phyloP scores from a whole-genome alignment of 768 basidiomycete species.

The Lentinus brumalis region DNA sequence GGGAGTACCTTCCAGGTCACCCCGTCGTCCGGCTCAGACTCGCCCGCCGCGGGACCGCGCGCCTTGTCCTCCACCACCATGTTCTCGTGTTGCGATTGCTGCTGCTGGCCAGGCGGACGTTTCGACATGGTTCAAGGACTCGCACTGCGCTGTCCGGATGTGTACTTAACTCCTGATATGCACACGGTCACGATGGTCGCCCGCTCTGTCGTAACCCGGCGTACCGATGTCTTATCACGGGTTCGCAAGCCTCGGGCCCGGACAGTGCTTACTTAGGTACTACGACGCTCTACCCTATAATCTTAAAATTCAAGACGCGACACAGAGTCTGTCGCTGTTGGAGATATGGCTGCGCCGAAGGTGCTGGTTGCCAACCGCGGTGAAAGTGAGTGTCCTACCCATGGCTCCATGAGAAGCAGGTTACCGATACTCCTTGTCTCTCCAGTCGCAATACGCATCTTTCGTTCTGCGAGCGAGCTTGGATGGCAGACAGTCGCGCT shows the following conservation, averaged over 20 bases:
- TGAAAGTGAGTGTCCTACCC: conserved; percentile 32
- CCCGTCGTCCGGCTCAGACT: conserved; percentile 11
- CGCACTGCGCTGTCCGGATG: background rate
- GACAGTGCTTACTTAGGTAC: background rate
- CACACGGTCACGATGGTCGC: conserved; percentile 7
- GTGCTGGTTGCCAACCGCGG: conserved; percentile 39
- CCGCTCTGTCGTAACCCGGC: background rate
- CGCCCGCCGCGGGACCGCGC: background rate
- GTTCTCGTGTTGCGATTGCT: background rate
- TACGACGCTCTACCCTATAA: no score
- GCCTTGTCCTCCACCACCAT: background rate
- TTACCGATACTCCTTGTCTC: background rate
- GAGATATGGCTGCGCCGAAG: conserved; percentile 8
- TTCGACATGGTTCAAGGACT: background rate
- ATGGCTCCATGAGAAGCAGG: background rate
- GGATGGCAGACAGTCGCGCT: conserved; percentile 33
- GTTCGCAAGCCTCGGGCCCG: background rate
- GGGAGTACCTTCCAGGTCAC: conserved; percentile 21
- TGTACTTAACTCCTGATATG: background rate
- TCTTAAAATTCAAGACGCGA: background rate
- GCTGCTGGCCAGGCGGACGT: background rate
- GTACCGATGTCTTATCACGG: conserved; percentile 4
- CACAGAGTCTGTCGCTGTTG: background rate
- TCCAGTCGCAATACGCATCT: conserved; percentile 33
- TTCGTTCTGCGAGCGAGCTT: conserved; percentile 29